Evolutionary conservation across 1,139 yeast species (phyloP).

Genomic region (Starmera stellimalicola): DNA sequence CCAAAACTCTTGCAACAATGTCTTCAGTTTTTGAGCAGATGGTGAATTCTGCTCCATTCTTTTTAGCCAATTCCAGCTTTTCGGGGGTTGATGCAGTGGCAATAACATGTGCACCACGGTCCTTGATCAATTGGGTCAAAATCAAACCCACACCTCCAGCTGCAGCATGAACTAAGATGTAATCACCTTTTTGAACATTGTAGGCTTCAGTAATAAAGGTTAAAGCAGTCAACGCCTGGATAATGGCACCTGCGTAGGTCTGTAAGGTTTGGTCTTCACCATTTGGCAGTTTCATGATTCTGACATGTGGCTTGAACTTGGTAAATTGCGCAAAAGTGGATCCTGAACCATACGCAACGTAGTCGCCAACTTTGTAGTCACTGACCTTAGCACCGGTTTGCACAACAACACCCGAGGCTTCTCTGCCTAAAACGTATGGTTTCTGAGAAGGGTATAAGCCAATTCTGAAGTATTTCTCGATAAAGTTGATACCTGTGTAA

Average conservation of each 20-base stretch:
- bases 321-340: conserved; percentile 67
- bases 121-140: conserved; percentile 50
- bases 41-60: conserved; percentile 66
- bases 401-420: conserved; percentile 70
- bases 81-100: conserved; percentile 75
- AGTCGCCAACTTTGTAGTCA: conserved; percentile 58
- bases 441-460: conserved; percentile 56
- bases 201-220: conserved; percentile 61
- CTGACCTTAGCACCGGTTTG: conserved; percentile 55
- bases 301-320: conserved; percentile 29
- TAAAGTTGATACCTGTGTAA: conserved; percentile 73
- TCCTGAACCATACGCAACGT: conserved; percentile 46
- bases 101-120: conserved; percentile 68
- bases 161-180: conserved; percentile 76
- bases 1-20: conserved; percentile 46
- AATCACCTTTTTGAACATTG: conserved; percentile 57
- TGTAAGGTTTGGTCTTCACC: conserved; percentile 38
- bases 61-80: conserved; percentile 49
- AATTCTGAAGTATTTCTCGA: conserved; percentile 72
- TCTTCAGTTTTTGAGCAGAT: conserved; percentile 53
- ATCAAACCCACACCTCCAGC: conserved; percentile 89
- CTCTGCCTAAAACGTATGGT: conserved; percentile 73
- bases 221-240: conserved; percentile 76
- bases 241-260: conserved; percentile 46
- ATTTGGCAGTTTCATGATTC: conserved; percentile 40